phyloP scores from a whole-genome alignment of 306 rosid genomes.

The Rubus parviflorus region DNA sequence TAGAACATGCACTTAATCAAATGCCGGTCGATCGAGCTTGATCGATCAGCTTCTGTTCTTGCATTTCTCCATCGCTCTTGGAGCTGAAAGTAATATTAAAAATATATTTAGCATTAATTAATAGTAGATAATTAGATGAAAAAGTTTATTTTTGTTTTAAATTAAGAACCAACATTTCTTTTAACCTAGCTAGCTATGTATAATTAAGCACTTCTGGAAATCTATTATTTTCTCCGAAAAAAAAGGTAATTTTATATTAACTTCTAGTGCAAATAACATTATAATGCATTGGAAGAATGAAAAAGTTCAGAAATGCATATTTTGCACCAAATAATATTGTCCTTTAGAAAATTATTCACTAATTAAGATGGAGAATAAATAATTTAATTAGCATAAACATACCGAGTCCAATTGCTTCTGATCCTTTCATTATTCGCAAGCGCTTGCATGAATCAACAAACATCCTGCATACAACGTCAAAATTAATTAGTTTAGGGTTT shows the following conservation, averaged over 20 bases:
- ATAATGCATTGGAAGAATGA: not conserved
- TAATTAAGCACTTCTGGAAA: not conserved
- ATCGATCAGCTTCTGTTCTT: constrained; percentile 82
- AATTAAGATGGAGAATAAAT: too few relatives aligned
- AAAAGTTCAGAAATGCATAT: not conserved
- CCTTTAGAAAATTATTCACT: not conserved
- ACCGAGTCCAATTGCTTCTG: constrained; percentile 99
- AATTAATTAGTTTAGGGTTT: constrained; percentile 22
- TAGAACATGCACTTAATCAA: not conserved
- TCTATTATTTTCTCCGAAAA: not conserved
- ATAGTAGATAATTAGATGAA: not conserved
- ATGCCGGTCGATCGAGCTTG: not conserved
- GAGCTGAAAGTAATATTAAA: constrained; percentile 59
- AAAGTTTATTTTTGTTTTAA: not conserved
- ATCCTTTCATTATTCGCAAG: constrained; percentile 93
- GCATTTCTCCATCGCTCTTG: constrained; percentile 99
- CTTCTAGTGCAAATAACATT: not conserved
- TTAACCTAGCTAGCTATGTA: not conserved
- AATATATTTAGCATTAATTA: not conserved
- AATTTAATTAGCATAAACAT: constrained; percentile 3
- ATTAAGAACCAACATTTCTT: not conserved
- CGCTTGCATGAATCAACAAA: constrained; percentile 99
- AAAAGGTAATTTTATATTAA: not conserved
- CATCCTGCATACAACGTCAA: constrained; percentile 55
- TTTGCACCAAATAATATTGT: not conserved